Evolutionary conservation across 208 protist species (phyloP).

Genomic region (Trichomonas tenax): DNA sequence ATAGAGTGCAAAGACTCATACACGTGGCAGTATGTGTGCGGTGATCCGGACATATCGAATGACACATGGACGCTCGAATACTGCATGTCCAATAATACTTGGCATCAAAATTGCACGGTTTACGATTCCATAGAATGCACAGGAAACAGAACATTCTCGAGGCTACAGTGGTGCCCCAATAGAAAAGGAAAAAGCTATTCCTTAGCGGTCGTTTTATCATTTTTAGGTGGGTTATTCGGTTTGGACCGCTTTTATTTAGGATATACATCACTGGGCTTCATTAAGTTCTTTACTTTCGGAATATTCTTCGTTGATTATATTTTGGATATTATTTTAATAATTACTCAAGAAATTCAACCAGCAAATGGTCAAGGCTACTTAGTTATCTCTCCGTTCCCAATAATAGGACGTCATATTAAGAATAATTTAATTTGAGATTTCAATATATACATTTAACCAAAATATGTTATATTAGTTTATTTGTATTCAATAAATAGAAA

Average conservation of each 20-base stretch:
- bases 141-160: background rate
- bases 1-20: background rate
- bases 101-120: background rate
- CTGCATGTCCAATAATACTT: background rate
- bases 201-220: background rate
- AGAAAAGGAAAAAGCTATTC: background rate
- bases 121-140: background rate
- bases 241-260: background rate
- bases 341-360: background rate
- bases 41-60: background rate
- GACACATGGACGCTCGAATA: background rate
- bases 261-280: background rate
- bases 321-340: background rate
- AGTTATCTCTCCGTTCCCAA: background rate
- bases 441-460: too few relatives aligned
- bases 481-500: too few relatives aligned
- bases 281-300: background rate
- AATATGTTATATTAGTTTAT: too few relatives aligned
- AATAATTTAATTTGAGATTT: too few relatives aligned
- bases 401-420: background rate
- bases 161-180: background rate
- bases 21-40: background rate
- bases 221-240: background rate
- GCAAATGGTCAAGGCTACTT: background rate
- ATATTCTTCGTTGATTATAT: background rate